Percentiles rank a stretch among this genome's conserved stretches.
These are phyloP conservation scores for Pseudogymnoascus sp. DNA, from an alignment of 2,329 filamentous ascomycete species.

Conservation along the genomic window DNA sequence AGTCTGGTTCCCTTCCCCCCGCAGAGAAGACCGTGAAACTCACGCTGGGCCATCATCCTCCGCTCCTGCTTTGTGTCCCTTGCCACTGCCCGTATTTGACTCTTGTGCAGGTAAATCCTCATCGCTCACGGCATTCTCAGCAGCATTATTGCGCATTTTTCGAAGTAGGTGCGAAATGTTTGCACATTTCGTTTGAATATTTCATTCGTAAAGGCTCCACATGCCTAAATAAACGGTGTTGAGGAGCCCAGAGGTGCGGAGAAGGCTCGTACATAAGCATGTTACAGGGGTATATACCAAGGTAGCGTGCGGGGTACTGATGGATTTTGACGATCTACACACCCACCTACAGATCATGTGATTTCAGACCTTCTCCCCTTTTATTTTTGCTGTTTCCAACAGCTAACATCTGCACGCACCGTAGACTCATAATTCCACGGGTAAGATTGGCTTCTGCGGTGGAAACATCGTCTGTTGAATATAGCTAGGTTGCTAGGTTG, in stretches of 20 bases:
- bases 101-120: background rate
- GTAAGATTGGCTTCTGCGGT: background rate
- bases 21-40: background rate
- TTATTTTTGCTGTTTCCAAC: background rate
- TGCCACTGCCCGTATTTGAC: slow-evolving; percentile 3
- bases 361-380: background rate
- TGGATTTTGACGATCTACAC: background rate
- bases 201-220: background rate
- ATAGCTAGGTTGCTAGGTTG: background rate
- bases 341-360: background rate
- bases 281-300: background rate
- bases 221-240: background rate
- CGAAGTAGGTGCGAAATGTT: background rate
- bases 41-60: slow-evolving; percentile 14
- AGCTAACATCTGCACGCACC: background rate
- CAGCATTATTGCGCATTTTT: background rate
- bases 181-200: background rate
- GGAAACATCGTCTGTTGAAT: background rate
- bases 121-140: background rate
- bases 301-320: background rate
- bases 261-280: background rate
- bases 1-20: background rate
- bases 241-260: background rate
- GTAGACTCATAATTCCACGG: background rate
- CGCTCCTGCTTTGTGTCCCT: background rate